Percentiles rank a stretch among this genome's conserved stretches.
phyloP scores from a whole-genome alignment of 805 yeast species.

The Yarrowia hollandica region DNA sequence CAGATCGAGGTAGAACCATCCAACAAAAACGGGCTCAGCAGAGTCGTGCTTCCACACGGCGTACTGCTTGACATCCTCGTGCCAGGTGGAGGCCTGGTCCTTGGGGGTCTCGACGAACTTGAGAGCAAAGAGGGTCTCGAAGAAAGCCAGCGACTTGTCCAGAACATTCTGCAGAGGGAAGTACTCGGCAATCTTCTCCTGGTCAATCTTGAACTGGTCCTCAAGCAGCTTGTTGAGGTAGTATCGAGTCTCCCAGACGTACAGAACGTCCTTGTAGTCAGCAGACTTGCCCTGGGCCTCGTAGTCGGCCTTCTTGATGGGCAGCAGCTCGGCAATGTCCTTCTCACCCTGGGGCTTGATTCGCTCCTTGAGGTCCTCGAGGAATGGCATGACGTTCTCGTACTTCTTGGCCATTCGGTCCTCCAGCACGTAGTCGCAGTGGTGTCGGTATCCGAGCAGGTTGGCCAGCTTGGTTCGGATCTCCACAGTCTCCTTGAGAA shows the following conservation, averaged over 20 bases:
- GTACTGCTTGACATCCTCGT: slow-evolving; percentile 71
- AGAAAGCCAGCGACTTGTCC: slow-evolving; percentile 65
- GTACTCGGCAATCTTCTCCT: slow-evolving; percentile 69
- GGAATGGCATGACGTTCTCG: slow-evolving; percentile 58
- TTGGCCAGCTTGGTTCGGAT: slow-evolving; percentile 63
- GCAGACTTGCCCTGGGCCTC: slow-evolving; percentile 47
- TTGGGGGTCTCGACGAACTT: slow-evolving; percentile 58
- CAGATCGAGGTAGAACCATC: slow-evolving; percentile 77
- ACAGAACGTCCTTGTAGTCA: slow-evolving; percentile 43
- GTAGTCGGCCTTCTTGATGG: slow-evolving; percentile 57
- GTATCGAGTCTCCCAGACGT: slow-evolving; percentile 74
- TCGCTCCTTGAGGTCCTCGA: slow-evolving; percentile 60
- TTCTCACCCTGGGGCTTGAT: slow-evolving; percentile 58
- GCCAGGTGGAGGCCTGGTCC: slow-evolving; percentile 56
- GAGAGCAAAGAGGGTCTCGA: slow-evolving; percentile 66
- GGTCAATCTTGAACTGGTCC: slow-evolving; percentile 69
- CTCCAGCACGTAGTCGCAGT: slow-evolving; percentile 69
- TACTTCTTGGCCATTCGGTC: slow-evolving; percentile 78
- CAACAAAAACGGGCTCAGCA: slow-evolving; percentile 53
- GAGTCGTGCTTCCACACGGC: slow-evolving; percentile 62
- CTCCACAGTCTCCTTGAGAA: slow-evolving; percentile 60
- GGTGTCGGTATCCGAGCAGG: slow-evolving; percentile 64
- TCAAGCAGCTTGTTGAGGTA: slow-evolving; percentile 67
- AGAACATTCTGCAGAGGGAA: slow-evolving; percentile 74
- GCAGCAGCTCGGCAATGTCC: slow-evolving; percentile 52